Percentiles rank a stretch among this genome's conserved stretches.
Conservation (phyloP, 176 grass and related monocot genomes). For the Phyllostachys edulis region DNA sequence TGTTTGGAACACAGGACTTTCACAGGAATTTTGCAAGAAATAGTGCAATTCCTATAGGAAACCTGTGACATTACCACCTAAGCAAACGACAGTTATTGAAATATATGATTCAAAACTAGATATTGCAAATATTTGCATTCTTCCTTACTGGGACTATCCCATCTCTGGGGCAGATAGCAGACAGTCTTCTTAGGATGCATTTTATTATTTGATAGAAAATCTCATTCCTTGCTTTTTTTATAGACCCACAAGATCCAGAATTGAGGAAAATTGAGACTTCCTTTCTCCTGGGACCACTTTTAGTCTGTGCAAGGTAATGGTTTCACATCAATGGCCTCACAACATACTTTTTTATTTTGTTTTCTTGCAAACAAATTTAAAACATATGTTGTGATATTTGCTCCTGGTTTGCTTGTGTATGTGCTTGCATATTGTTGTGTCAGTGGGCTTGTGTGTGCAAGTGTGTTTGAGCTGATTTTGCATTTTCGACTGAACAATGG, state of each 20-base stretch:
- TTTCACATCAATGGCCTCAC: background rate
- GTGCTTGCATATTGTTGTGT: background rate
- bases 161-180: background rate
- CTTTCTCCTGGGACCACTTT: constrained; percentile 82
- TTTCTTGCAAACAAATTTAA: background rate
- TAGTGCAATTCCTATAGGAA: background rate
- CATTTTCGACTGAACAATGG: background rate
- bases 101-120: background rate
- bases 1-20: background rate
- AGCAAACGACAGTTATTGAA: background rate
- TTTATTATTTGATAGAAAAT: background rate
- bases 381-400: too few relatives aligned
- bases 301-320: constrained; percentile 79
- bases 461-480: background rate
- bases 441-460: background rate
- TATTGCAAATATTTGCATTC: background rate
- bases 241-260: constrained; percentile 66
- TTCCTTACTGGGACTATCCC: constrained; percentile 9
- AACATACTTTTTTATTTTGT: background rate
- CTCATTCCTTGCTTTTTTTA: constrained; percentile 30
- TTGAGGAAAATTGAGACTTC: constrained; percentile 86
- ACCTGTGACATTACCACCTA: background rate
- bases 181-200: background rate
- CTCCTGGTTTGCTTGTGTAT: background rate
- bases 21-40: background rate